Evolutionary conservation across 768 basidiomycete genomes (phyloP), one percentile per base, ranked within the genome.

Genomic region (Rhizopogon salebrosus): DNA sequence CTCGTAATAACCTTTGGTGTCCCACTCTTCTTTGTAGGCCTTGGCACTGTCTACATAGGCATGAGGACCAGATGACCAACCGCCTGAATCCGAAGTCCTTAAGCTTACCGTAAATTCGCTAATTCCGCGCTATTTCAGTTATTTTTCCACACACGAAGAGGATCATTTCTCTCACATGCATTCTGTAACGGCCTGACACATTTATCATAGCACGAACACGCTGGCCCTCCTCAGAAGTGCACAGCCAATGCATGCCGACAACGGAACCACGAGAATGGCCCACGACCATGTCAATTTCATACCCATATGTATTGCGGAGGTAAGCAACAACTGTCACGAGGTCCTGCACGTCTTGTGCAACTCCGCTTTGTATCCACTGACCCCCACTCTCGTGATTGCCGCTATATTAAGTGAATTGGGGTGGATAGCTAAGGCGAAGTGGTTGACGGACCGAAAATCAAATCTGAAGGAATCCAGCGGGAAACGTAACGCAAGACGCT

Each of bases 391-490:
- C 90, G 64, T 89, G 83, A 67, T 83, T 86, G 18, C 89, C 89
- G 46, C 89, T 91, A 54, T 6, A 38, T 39, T 8, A 35, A 14
- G 49, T 53, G 53, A 54, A 43, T 53, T 41, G 38, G 46, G 52
- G 6, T 23, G 31, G 16, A 36, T 42, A 42, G 48, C 11, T 49
- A 38, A 38, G 24, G 34, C 23, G 29, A 18, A 41, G n/a, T 40
- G 62, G 31, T 37, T n/a, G 22, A 39, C 80, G 52, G 61, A 90
- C 88, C 89, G 80, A 70, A 93, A 93, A 66, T 93, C 90, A 61
- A 93, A 91, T 29, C 89, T 79, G 64, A 92, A 91, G 3, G 89
- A 91, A 65, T 93, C 90, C 22, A 88, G 61, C 0, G 87, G 85
- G 13, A 91, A 67, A 35, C 72, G 74, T 36, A 67, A 64, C 3